These are phyloP conservation scores for Lactarius evosmus DNA, from an alignment of 768 basidiomycete genomes.

Conservation along the genomic window DNA sequence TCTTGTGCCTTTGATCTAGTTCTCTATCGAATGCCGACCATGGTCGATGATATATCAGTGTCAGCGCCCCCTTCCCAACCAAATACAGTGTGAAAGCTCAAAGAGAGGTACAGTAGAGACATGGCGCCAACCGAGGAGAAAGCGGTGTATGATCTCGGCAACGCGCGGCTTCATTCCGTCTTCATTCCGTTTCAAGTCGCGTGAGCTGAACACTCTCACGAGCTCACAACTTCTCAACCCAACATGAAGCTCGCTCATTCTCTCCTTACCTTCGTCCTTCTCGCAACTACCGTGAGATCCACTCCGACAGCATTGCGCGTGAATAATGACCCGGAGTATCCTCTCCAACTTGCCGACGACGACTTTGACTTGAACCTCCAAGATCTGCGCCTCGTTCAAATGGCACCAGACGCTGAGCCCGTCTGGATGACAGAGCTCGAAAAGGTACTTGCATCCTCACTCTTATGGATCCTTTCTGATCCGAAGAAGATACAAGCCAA, in stretches of 20 bases:
- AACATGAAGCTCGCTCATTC: conserved; percentile 18
- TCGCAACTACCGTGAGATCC: conserved; percentile 7
- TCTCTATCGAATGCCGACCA: background rate
- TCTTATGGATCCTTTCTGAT: background rate
- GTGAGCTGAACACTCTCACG: background rate
- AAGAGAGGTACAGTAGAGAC: no score
- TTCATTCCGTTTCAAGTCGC: background rate
- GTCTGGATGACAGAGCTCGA: conserved; percentile 87
- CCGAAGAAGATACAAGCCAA: conserved; percentile 65
- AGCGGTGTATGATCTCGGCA: background rate
- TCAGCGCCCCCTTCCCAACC: background rate
- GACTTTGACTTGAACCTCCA: conserved; percentile 61
- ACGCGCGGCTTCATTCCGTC: no score
- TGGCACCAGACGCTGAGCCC: conserved; percentile 58
- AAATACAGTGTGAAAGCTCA: background rate
- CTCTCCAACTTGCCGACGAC: conserved; percentile 1
- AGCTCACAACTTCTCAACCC: background rate
- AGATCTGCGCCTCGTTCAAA: conserved; percentile 69
- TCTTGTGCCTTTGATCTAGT: background rate
- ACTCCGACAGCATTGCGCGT: conserved; percentile 17
- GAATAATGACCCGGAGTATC: conserved; percentile 14
- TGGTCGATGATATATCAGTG: background rate
- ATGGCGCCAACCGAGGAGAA: background rate
- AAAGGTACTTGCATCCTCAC: conserved; percentile 50
- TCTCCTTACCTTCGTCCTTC: conserved; percentile 13